phyloP scores from a whole-genome alignment of 192 early-diverging fungal species.

The Glomus cerebriforme region DNA sequence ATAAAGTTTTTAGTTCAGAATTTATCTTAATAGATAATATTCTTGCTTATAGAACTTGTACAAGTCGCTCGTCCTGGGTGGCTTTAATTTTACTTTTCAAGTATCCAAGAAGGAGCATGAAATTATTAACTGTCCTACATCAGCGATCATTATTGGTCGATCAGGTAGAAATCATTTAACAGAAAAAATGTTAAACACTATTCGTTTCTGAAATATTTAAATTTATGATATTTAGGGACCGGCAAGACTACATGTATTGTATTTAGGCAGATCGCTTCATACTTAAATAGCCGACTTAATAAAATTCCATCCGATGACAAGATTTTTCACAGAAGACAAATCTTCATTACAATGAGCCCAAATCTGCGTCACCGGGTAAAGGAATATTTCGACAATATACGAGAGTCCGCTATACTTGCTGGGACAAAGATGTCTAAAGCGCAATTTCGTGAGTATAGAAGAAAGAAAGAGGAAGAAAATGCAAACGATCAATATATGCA shows the following conservation, averaged over 20 bases:
- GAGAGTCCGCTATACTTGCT: neutral
- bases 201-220: neutral
- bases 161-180: no score
- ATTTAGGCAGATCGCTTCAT: slow-evolving; percentile 5
- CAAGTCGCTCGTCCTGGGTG: slow-evolving; percentile 4
- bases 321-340: slow-evolving; percentile 17
- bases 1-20: no score
- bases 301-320: neutral
- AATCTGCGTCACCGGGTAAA: slow-evolving; percentile 6
- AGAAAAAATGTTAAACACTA: no score
- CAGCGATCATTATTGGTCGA: slow-evolving; percentile 24
- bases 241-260: slow-evolving; percentile 21
- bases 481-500: no score
- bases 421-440: neutral
- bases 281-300: neutral
- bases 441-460: neutral
- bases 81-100: slow-evolving; percentile 16
- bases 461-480: neutral
- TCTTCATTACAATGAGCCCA: slow-evolving; percentile 12
- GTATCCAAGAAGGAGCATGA: slow-evolving; percentile 21
- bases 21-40: neutral
- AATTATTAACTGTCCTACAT: slow-evolving; percentile 18
- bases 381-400: slow-evolving; percentile 2
- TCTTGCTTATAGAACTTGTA: slow-evolving; percentile 10
- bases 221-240: slow-evolving; percentile 18